Evolutionary conservation across 352 stramenopile genomes (phyloP), one percentile per base, ranked within the genome.

Genomic region (Saprolegnia diclina): DNA sequence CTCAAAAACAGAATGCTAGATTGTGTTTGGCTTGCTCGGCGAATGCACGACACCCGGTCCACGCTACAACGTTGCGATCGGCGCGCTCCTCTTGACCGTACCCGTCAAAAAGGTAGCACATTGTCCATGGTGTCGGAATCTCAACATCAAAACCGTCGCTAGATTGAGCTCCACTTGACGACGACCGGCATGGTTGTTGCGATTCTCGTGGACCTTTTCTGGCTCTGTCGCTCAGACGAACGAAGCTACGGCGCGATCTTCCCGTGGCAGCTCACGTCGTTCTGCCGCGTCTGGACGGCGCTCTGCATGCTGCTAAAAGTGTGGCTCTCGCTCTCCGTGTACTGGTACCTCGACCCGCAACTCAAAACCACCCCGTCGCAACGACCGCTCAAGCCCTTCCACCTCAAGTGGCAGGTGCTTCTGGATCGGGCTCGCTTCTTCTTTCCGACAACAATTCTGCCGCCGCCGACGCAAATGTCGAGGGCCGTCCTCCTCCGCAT

Each of bases 401-500:
- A 16, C 16, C n/a, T 32, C 69, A 77, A 9, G 26, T 64, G 42
- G 62, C 7, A n/a, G 11, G 26, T 21, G 65, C 0, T 78, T 14
- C 59, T 71, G 0, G 76, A 69, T 22, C 74, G 80, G 59, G 68
- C 73, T 6, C 22, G 83, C 18, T 92, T 82, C 79, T 77, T 90
- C 54, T 89, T 91, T 56, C 84, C 84, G 0, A 79, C 82, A 56
- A 89, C 87, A 57, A 90, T 81, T 19, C 61, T 89, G 13, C 84
- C 84, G 0, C 78, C 73, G n/a, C 77, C 77, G 19, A 74, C 73
- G 5, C 65, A 88, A 21, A 67, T 92, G 50, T 90, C 82, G 72
- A 79, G 87, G 46, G 83, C 90, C 71, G 79, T 91, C 52, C 71
- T 92, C 42, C 82, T 89, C 59, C 83, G 85, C 29, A 78, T 88